Evolutionary conservation across 2,329 filamentous ascomycete genomes (phyloP), one percentile per base, ranked within the genome.

Genomic region (Trichophyton rubrum): DNA sequence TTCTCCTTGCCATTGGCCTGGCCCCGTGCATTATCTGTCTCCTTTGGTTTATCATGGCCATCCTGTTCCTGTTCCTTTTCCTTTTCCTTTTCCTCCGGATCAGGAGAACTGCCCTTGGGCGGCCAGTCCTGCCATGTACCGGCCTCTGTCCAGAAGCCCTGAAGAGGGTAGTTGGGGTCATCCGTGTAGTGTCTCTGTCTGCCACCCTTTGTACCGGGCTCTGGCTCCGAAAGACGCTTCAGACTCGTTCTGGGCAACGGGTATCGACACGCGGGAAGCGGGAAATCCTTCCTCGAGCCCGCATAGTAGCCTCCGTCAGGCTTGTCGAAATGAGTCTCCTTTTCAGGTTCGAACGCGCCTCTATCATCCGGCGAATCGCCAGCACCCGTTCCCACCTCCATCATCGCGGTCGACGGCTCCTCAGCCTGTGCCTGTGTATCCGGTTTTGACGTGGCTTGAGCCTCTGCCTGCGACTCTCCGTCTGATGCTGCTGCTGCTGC

Each of bases 51-150:
- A 38, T 38, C 33, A 38, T 38, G 33, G 8, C 8, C 33, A 38
- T 20, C 55, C 20, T 20, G 33, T 22, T n/a, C n/a, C 49, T 53
- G 9, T 6, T 33, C 22, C 13, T 53, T 11, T 3, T n/a, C 13
- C 22, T 30, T 22, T n/a, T 7, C 33, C 27, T 56, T 35, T 27
- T n/a, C 13, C 57, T 45, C 45, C 41, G 22, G 43, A 45, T 17
- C 15, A 22, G n/a, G n/a, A 66, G 60, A 72, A 69, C 60, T 71
- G 72, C 43, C 74, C 67, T 61, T 74, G 68, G 64, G 71, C 65
- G 22, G 55, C 60, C 58, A 59, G 58, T 64, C 61, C 20, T 27
- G 33, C 58, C 58, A 62, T 7, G 17, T 43, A 24, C 58, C 62
- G 1, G 38, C 27, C 51, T 60, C 58, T 15, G 60, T 58, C 56